These are phyloP conservation scores for Penicillium sp. DNA, from an alignment of 2,329 filamentous ascomycete species.

Conservation along the genomic window DNA sequence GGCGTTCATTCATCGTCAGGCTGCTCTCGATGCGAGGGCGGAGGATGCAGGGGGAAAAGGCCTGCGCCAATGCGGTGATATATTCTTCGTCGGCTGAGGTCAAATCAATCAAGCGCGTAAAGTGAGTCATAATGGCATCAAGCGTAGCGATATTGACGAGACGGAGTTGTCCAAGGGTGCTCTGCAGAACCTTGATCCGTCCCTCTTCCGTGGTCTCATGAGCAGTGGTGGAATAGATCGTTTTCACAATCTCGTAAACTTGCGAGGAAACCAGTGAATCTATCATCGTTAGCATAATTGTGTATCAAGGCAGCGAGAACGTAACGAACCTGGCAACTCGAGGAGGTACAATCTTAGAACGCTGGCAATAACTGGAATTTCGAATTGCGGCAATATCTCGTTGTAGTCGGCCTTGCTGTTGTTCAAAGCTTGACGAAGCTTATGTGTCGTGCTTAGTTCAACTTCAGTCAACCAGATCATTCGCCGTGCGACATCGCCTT, in stretches of 20 bases:
- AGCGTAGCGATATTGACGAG: slow-evolving; percentile 98
- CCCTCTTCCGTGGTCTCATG: slow-evolving; percentile 74
- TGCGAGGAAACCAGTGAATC: slow-evolving; percentile 98
- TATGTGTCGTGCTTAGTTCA: slow-evolving; percentile 78
- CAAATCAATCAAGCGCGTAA: slow-evolving; percentile 91
- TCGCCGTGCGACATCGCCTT: slow-evolving; percentile 89
- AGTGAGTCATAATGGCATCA: slow-evolving; percentile 96
- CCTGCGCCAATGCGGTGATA: slow-evolving; percentile 68
- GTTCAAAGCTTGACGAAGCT: slow-evolving; percentile 78
- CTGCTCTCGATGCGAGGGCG: slow-evolving; percentile 84
- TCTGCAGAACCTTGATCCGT: slow-evolving; percentile 87
- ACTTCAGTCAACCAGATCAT: slow-evolving; percentile 95
- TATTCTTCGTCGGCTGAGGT: slow-evolving; percentile 94
- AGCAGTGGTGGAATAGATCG: slow-evolving; percentile 82
- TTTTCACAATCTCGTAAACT: slow-evolving; percentile 98
- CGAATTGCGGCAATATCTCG: slow-evolving; percentile 80
- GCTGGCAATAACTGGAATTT: slow-evolving; percentile 90
- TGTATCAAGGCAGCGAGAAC: slow-evolving; percentile 14
- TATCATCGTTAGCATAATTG: slow-evolving; percentile 37
- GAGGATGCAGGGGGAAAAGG: slow-evolving; percentile 80
- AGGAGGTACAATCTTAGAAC: slow-evolving; percentile 91
- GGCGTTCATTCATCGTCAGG: slow-evolving; percentile 92
- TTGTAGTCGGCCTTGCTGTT: slow-evolving; percentile 76
- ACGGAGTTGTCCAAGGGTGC: slow-evolving; percentile 88
- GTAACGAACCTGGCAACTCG: slow-evolving; percentile 80